phyloP scores from a whole-genome alignment of 495 filamentous ascomycete genomes.

The Penicillium bialowiezense region DNA sequence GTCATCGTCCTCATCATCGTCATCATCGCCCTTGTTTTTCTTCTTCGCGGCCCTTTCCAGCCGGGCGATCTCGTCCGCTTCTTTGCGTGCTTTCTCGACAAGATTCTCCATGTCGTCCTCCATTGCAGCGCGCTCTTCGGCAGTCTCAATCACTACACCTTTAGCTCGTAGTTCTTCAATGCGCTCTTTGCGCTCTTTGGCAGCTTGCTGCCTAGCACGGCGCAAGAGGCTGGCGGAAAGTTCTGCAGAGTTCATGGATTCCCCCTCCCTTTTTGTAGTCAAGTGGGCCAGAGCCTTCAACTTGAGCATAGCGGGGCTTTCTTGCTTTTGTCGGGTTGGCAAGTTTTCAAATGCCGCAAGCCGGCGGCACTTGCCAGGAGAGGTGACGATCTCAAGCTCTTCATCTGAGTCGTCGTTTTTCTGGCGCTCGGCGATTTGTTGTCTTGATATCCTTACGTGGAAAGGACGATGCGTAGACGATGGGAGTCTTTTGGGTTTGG shows the following conservation, averaged over 20 bases:
- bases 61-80: constrained; percentile 75
- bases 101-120: constrained; percentile 82
- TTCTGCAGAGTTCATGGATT: constrained; percentile 63
- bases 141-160: constrained; percentile 79
- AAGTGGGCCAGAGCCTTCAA: constrained; percentile 75
- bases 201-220: constrained; percentile 77
- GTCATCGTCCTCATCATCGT: constrained; percentile 59
- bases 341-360: constrained; percentile 68
- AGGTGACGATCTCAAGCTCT: constrained; percentile 61
- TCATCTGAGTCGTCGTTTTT: constrained; percentile 59
- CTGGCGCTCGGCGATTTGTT: constrained; percentile 38
- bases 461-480: constrained; percentile 28
- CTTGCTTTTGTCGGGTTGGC: constrained; percentile 53
- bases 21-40: constrained; percentile 60
- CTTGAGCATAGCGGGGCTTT: constrained; percentile 62
- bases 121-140: constrained; percentile 79
- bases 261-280: constrained; percentile 50
- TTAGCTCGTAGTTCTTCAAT: constrained; percentile 72
- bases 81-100: constrained; percentile 75
- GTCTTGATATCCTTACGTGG: constrained; percentile 37
- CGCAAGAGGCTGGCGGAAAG: constrained; percentile 64
- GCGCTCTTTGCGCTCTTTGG: constrained; percentile 70
- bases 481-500: constrained; percentile 15
- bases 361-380: constrained; percentile 38
- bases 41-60: constrained; percentile 69